Conservation (phyloP, 2,329 filamentous ascomycete species). For the Raffaelea albimanens region DNA sequence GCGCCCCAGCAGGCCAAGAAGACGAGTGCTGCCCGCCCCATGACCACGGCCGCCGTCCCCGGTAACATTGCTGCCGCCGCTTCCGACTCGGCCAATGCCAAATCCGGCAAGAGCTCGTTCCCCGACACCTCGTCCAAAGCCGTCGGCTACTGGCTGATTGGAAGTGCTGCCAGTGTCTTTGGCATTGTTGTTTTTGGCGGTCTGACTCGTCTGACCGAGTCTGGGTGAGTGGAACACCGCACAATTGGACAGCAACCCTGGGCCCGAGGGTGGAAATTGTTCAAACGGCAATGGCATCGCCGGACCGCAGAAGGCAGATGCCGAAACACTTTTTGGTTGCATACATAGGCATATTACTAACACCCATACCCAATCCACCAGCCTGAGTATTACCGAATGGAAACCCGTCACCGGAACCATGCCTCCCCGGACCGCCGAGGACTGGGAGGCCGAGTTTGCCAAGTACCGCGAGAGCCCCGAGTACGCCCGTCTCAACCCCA, state of each 20-base stretch:
- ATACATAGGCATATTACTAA: not conserved
- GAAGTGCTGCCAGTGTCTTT: conserved; percentile 86
- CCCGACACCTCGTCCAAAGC: conserved; percentile 59
- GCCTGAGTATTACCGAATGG: conserved; percentile 98
- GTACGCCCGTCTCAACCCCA: conserved; percentile 82
- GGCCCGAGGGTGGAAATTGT: no score
- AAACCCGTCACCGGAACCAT: conserved; percentile 87
- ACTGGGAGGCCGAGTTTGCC: conserved; percentile 88
- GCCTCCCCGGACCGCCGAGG: conserved; percentile 65
- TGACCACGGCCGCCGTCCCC: conserved; percentile 5
- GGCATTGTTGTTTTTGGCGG: conserved; percentile 95
- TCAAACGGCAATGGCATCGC: no score
- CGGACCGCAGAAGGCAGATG: no score
- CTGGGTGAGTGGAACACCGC: conserved; percentile 54
- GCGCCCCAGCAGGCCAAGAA: conserved; percentile 2
- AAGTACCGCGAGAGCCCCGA: conserved; percentile 92
- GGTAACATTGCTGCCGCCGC: conserved; percentile 13
- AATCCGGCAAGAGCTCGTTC: conserved; percentile 29
- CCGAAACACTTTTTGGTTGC: not conserved
- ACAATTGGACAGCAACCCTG: no score
- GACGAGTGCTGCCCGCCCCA: conserved; percentile 13
- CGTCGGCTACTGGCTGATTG: conserved; percentile 88
- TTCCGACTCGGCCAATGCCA: conserved; percentile 8
- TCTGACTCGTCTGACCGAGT: conserved; percentile 88
- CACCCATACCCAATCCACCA: conserved; percentile 28